Percentiles rank a stretch among this genome's conserved stretches.
These are phyloP conservation scores for Saraca asoca DNA, from an alignment of 331 rosid genomes.

Conservation along the genomic window DNA sequence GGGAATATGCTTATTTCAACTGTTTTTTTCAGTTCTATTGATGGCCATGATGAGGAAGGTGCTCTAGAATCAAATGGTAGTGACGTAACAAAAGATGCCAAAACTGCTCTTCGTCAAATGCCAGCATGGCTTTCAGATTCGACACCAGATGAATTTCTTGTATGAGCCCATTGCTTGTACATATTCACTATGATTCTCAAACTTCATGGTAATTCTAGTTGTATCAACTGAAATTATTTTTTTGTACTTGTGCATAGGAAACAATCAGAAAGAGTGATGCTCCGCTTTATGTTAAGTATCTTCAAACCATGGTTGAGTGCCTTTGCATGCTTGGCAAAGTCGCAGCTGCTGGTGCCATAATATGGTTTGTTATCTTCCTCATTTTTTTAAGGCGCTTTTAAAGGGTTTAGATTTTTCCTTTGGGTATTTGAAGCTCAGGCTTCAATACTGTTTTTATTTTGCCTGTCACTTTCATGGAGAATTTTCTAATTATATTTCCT, in stretches of 20 bases:
- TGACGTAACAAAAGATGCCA: conserved; percentile 59
- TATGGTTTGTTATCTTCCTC: conserved; percentile 66
- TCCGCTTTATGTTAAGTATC: conserved; percentile 84
- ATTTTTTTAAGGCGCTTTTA: conserved; percentile 23
- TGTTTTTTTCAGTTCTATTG: conserved; percentile 68
- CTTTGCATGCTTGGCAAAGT: conserved; percentile 96
- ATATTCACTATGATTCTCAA: conserved; percentile 31
- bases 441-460: conserved; percentile 3
- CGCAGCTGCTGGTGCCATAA: conserved; percentile 97
- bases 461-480: not conserved
- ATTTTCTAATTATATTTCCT: conserved; percentile 10
- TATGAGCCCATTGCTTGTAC: conserved; percentile 42
- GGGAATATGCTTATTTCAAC: conserved; percentile 21
- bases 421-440: conserved; percentile 6
- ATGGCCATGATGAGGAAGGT: conserved; percentile 83
- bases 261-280: conserved; percentile 86
- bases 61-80: conserved; percentile 57
- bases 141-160: conserved; percentile 98
- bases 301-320: conserved; percentile 97
- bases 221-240: conserved; percentile 39
- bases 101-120: conserved; percentile 59
- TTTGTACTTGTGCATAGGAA: conserved; percentile 62
- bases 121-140: conserved; percentile 93
- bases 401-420: conserved; percentile 23
- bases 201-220: conserved; percentile 31